Conservation (phyloP, 1,284 basidiomycete genomes). For the Rhodotorula sp. region DNA sequence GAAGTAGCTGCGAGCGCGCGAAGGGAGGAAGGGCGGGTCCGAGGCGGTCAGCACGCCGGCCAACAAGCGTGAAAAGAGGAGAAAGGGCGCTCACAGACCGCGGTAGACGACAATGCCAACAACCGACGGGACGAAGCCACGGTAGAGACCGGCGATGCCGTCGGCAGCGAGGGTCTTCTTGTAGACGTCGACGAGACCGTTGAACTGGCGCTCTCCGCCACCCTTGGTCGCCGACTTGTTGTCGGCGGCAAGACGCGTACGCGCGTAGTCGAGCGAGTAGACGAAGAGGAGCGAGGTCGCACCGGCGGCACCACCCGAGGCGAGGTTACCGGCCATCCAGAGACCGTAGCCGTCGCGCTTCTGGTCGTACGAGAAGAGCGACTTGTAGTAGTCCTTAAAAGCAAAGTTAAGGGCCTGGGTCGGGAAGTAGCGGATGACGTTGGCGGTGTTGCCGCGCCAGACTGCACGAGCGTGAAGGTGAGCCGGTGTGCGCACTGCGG, state of each 20-base stretch:
- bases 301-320: conserved; percentile 71
- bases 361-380: conserved; percentile 62
- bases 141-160: conserved; percentile 64
- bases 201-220: conserved; percentile 82
- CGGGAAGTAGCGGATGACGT: conserved; percentile 97
- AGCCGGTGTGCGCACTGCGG: not conserved
- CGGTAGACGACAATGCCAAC: conserved; percentile 95
- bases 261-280: conserved; percentile 95
- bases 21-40: too few species aligned
- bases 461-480: conserved; percentile 51
- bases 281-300: conserved; percentile 85
- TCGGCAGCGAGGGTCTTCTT: conserved; percentile 76
- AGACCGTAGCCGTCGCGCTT: conserved; percentile 48
- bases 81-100: conserved; percentile 61
- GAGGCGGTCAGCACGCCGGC: too few species aligned
- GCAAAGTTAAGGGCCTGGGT: conserved; percentile 90
- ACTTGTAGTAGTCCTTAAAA: conserved; percentile 90
- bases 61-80: conserved; percentile 48
- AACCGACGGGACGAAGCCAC: conserved; percentile 91
- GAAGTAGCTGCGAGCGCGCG: conserved; percentile 62
- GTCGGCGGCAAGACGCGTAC: conserved; percentile 96
- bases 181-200: conserved; percentile 92
- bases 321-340: conserved; percentile 65
- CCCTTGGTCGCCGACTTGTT: conserved; percentile 81
- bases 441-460: conserved; percentile 96